Percentiles rank a stretch among this genome's conserved stretches.
Evolutionary conservation across 75 land plant species (phyloP).

Genomic region (Chamaecyparis obtusa): DNA sequence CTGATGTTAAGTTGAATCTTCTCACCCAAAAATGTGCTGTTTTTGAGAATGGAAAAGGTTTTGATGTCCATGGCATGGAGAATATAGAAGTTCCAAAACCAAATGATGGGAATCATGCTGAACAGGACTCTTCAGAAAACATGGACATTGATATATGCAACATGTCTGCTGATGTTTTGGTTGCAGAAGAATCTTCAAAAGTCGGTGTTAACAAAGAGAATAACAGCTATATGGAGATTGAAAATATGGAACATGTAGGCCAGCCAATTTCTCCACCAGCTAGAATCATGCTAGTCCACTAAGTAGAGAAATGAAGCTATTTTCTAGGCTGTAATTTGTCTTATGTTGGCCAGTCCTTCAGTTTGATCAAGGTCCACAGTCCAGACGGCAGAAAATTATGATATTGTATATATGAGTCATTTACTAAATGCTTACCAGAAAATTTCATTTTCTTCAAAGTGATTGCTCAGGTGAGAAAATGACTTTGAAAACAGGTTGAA

Average conservation of each 20-base stretch:
- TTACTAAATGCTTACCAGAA: background rate
- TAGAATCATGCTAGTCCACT: slow-evolving; percentile 12
- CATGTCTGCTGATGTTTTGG: background rate
- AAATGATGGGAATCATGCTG: background rate
- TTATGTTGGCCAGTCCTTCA: background rate
- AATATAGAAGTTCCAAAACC: background rate
- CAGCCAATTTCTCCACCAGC: slow-evolving; percentile 11
- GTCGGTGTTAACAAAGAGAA: slow-evolving; percentile 4
- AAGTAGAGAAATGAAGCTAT: background rate
- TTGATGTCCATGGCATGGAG: background rate
- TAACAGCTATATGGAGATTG: background rate
- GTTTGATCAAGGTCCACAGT: background rate
- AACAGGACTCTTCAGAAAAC: background rate
- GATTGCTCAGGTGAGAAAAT: background rate
- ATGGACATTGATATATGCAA: slow-evolving; percentile 6
- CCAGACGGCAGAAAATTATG: background rate
- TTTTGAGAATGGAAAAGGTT: background rate
- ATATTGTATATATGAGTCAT: background rate
- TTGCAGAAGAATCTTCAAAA: slow-evolving; percentile 2
- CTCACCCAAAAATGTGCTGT: background rate
- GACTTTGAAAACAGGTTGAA: background rate
- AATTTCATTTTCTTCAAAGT: background rate
- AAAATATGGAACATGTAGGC: background rate
- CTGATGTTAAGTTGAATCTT: background rate
- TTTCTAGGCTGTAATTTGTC: background rate